phyloP scores from a whole-genome alignment of 2,329 filamentous ascomycete genomes.

The Exutisphaerella laricina region DNA sequence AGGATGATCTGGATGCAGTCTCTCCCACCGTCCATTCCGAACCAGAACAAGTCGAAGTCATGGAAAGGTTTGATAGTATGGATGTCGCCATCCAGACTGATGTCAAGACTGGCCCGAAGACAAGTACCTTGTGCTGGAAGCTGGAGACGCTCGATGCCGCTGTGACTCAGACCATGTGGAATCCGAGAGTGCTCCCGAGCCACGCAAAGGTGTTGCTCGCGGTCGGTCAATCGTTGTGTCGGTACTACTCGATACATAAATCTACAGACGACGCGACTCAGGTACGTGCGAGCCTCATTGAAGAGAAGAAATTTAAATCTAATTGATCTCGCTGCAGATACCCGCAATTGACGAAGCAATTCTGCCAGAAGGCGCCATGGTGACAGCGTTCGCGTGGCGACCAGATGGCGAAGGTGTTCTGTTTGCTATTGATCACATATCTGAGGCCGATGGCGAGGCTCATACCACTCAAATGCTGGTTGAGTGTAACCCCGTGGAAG shows the following conservation, averaged over 20 bases:
- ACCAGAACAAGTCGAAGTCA: constrained; percentile 21
- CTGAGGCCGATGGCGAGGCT: constrained; percentile 19
- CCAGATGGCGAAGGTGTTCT: constrained; percentile 29
- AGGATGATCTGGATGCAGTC: constrained; percentile 25
- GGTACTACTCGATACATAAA: constrained; percentile 31
- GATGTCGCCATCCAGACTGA: constrained; percentile 33
- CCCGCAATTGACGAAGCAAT: no score
- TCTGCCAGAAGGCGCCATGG: constrained; percentile 23
- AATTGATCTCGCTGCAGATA: not conserved
- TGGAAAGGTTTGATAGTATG: constrained; percentile 31
- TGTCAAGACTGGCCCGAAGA: constrained; percentile 29
- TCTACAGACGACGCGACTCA: constrained; percentile 18
- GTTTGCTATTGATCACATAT: constrained; percentile 27
- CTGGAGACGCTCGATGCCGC: constrained; percentile 29
- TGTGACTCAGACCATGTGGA: constrained; percentile 30
- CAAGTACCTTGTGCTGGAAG: constrained; percentile 32
- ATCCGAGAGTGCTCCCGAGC: constrained; percentile 20
- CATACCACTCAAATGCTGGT: constrained; percentile 24
- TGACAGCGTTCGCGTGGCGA: constrained; percentile 34
- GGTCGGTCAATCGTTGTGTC: constrained; percentile 32
- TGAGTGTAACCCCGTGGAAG: constrained; percentile 19
- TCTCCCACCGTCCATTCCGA: constrained; percentile 27
- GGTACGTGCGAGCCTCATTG: constrained; percentile 8
- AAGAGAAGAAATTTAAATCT: no score
- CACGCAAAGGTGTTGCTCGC: constrained; percentile 28